Percentiles rank a stretch among this genome's conserved stretches.
phyloP scores from a whole-genome alignment of 176 grass and related monocot species.

The Aegilops bicornis region DNA sequence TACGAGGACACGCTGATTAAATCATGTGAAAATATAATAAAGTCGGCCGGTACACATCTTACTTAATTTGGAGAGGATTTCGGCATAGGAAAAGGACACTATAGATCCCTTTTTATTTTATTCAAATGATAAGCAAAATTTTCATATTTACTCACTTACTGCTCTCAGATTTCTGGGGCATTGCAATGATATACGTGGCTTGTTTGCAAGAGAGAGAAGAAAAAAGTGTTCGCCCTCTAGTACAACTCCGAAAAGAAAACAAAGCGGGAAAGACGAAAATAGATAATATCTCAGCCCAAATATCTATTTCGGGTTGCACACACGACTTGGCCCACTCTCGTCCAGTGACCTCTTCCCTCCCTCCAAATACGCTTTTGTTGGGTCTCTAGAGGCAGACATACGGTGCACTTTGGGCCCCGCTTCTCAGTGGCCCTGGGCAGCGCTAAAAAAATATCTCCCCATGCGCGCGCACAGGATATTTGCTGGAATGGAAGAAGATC shows the following conservation, averaged over 20 bases:
- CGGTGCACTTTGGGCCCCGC: constrained; percentile 36
- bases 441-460: constrained; percentile 17
- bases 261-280: not conserved
- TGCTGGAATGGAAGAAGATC: not conserved
- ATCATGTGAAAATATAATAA: not conserved
- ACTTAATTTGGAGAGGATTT: too few relatives aligned
- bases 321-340: constrained; percentile 14
- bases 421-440: not conserved
- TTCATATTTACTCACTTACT: not conserved
- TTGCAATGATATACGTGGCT: not conserved
- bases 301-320: constrained; percentile 31
- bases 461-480: not conserved
- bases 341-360: constrained; percentile 24
- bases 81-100: too few relatives aligned
- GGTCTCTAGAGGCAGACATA: not conserved
- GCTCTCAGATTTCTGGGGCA: not conserved
- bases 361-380: constrained; percentile 21
- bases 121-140: too few relatives aligned
- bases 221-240: not conserved
- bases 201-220: too few relatives aligned
- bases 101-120: not conserved
- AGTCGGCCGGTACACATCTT: too few relatives aligned
- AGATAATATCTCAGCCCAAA: not conserved
- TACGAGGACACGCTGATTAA: not conserved
- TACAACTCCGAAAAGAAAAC: not conserved